A percentile compares a stretch with the other conserved stretches of the same genome.
phyloP scores from a whole-genome alignment of 768 basidiomycete genomes.

The Thelephora aurantiotincta region DNA sequence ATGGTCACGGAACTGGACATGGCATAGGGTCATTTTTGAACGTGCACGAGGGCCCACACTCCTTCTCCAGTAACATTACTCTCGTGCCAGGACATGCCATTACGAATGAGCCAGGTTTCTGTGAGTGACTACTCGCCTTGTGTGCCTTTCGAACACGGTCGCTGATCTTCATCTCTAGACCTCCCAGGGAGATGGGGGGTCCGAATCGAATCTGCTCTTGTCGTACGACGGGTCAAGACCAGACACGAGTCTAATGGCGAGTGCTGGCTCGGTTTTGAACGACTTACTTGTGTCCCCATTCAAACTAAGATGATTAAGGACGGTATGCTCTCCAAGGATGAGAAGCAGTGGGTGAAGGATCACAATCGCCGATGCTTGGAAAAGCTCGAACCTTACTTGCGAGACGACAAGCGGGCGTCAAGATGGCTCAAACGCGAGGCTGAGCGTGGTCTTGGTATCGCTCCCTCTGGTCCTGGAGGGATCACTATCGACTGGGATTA shows the following conservation, averaged over 20 bases:
- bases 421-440: slow-evolving; percentile 72
- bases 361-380: slow-evolving; percentile 69
- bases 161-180: slow-evolving; percentile 23
- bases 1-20: slow-evolving; percentile 85
- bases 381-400: slow-evolving; percentile 47
- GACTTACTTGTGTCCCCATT: slow-evolving; percentile 89
- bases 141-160: not conserved
- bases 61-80: slow-evolving; percentile 55
- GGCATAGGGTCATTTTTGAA: slow-evolving; percentile 81
- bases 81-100: slow-evolving; percentile 81
- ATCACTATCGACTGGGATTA: slow-evolving; percentile 72
- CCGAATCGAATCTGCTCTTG: slow-evolving; percentile 79
- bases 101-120: slow-evolving; percentile 91
- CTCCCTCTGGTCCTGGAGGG: slow-evolving; percentile 47
- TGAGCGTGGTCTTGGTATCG: slow-evolving; percentile 62
- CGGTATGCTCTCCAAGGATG: slow-evolving; percentile 69
- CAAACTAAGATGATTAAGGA: slow-evolving; percentile 83
- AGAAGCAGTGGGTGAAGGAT: slow-evolving; percentile 47
- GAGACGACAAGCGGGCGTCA: slow-evolving; percentile 67
- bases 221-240: slow-evolving; percentile 62
- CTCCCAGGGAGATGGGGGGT: slow-evolving; percentile 76
- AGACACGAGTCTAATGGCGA: slow-evolving; percentile 57
- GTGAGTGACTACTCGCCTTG: slow-evolving; percentile 29
- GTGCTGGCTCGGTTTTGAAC: slow-evolving; percentile 83
- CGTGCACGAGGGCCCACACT: slow-evolving; percentile 75